A percentile compares a stretch with the other conserved stretches of the same genome.
Evolutionary conservation across 768 basidiomycete species (phyloP).

Genomic region (Pisolithus sp.): DNA sequence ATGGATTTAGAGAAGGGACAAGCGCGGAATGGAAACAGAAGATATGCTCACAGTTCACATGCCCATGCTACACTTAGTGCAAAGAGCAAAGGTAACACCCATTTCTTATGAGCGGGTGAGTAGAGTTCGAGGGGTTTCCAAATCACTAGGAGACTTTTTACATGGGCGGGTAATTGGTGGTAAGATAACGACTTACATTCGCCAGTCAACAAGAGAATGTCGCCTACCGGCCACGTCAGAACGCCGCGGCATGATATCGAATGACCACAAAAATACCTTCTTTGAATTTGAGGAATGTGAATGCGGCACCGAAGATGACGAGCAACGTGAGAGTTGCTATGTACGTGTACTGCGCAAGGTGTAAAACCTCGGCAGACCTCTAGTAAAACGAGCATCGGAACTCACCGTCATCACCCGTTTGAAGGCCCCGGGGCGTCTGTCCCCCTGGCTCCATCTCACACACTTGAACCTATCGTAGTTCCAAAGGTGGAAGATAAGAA

Average conservation of each 20-base stretch:
- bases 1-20: slow-evolving; percentile 1
- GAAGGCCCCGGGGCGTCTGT: slow-evolving; percentile 77
- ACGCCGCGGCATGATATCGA: neutral
- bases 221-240: slow-evolving; percentile 12
- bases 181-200: slow-evolving; percentile 6
- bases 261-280: slow-evolving; percentile 44
- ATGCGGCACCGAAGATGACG: slow-evolving; percentile 54
- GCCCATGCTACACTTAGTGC: slow-evolving; percentile 69
- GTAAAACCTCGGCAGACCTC: slow-evolving; percentile 4
- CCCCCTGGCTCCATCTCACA: slow-evolving; percentile 59
- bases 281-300: slow-evolving; percentile 61
- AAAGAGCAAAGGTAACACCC: slow-evolving; percentile 67
- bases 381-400: slow-evolving; percentile 5
- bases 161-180: neutral
- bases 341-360: slow-evolving; percentile 63
- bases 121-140: slow-evolving; percentile 55
- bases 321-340: slow-evolving; percentile 62
- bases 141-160: slow-evolving; percentile 34
- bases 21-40: slow-evolving; percentile 1
- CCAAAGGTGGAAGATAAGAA: slow-evolving; percentile 74
- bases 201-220: slow-evolving; percentile 5
- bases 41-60: slow-evolving; percentile 58
- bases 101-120: slow-evolving; percentile 36
- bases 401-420: slow-evolving; percentile 85
- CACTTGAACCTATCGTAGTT: slow-evolving; percentile 72